phyloP scores from a whole-genome alignment of 805 yeast species.

The Myxozyma geophila region DNA sequence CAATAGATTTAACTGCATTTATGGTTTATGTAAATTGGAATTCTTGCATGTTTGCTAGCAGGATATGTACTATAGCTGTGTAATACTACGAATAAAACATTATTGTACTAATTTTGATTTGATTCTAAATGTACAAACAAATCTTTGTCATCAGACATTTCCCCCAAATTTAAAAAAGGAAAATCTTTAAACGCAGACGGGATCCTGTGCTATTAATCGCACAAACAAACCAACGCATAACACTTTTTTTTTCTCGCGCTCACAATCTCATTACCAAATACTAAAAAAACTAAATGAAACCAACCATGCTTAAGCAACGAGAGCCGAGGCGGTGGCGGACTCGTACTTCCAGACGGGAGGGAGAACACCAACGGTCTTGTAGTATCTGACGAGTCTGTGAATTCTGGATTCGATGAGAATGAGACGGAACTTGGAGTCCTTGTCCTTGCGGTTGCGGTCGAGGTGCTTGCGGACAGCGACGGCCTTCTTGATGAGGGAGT shows the following conservation, averaged over 20 bases:
- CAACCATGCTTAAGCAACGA: conserved; percentile 76
- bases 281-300: not conserved
- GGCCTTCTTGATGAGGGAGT: conserved; percentile 99
- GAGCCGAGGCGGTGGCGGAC: conserved; percentile 99
- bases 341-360: conserved; percentile 99
- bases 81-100: not conserved
- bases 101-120: conserved; percentile 6
- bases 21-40: too few species aligned
- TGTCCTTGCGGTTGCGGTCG: conserved; percentile 99
- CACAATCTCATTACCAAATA: not conserved
- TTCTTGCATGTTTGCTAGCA: too few species aligned
- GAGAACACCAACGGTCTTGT: conserved; percentile 98
- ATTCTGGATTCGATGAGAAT: conserved; percentile 99
- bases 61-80: too few species aligned
- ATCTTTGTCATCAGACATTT: not conserved
- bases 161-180: not conserved
- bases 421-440: conserved; percentile 99
- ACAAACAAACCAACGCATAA: conserved; percentile 3
- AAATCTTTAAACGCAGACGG: not conserved
- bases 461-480: conserved; percentile 99
- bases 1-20: not conserved
- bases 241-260: not conserved
- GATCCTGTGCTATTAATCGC: not conserved
- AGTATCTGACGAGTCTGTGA: conserved; percentile 99
- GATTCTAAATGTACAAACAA: conserved; percentile 7